Percentiles rank a stretch among this genome's conserved stretches.
These are phyloP conservation scores for Fusarium albosuccineum DNA, from an alignment of 2,329 filamentous ascomycete species.

Conservation along the genomic window DNA sequence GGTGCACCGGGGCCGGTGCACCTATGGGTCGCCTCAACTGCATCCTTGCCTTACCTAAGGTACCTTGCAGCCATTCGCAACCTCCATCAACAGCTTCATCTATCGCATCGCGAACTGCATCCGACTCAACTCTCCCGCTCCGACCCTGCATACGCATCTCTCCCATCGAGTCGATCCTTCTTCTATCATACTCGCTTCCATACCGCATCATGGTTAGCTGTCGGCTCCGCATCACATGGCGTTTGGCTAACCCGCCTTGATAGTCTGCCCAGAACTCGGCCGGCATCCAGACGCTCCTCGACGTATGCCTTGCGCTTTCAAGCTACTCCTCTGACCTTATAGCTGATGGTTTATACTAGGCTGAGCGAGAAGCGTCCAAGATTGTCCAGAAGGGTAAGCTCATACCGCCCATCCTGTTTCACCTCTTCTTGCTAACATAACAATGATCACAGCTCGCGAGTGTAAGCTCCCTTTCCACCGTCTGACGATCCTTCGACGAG, in stretches of 20 bases:
- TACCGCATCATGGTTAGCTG: conserved; percentile 40
- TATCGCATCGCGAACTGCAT: conserved; percentile 27
- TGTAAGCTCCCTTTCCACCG: conserved; percentile 69
- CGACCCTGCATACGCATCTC: not conserved
- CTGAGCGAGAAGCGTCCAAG: conserved; percentile 98
- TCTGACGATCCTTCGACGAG: conserved; percentile 10
- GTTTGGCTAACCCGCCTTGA: conserved; percentile 45
- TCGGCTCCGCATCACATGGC: conserved; percentile 14
- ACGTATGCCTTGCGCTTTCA: conserved; percentile 72
- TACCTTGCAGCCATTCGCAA: conserved; percentile 38
- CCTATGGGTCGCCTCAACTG: no score
- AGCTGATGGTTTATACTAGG: conserved; percentile 64
- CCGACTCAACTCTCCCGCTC: not conserved
- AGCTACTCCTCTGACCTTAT: not conserved
- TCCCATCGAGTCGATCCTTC: conserved; percentile 1
- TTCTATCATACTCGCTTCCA: conserved; percentile 1
- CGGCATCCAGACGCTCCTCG: conserved; percentile 98
- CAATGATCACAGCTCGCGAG: conserved; percentile 76
- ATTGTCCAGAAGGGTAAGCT: conserved; percentile 93
- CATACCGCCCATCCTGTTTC: conserved; percentile 15
- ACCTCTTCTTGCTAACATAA: conserved; percentile 45
- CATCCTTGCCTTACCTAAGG: conserved; percentile 21
- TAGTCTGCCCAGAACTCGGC: conserved; percentile 98
- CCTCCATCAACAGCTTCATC: conserved; percentile 23
- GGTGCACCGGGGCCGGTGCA: no score